Conservation (phyloP, 805 yeast genomes). For the Metschnikowia lochheadii region DNA sequence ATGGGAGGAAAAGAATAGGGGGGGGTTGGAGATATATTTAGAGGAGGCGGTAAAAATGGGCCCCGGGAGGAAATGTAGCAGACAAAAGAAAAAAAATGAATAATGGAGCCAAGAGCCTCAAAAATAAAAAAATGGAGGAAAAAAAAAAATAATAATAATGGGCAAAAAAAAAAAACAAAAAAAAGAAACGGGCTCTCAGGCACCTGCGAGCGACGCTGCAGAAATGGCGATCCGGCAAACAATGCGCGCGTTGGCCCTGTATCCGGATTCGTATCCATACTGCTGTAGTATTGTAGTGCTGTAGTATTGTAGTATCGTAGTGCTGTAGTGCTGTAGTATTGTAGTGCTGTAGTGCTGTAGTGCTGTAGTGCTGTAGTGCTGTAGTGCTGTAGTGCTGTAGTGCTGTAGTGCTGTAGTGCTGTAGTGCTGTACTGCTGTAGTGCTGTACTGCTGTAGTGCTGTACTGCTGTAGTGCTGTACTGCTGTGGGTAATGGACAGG, state of each 20-base stretch:
- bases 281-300: too few relatives aligned
- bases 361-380: too few relatives aligned
- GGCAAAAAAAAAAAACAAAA: background rate
- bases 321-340: too few relatives aligned
- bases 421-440: too few relatives aligned
- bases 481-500: too few relatives aligned
- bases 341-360: too few relatives aligned
- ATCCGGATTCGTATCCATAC: too few relatives aligned
- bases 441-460: too few relatives aligned
- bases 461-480: too few relatives aligned
- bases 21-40: background rate
- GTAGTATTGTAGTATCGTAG: too few relatives aligned
- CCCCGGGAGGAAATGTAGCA: background rate
- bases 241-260: background rate
- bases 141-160: background rate
- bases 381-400: too few relatives aligned
- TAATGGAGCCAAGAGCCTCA: background rate
- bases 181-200: background rate
- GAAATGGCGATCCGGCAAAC: background rate
- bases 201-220: conserved; percentile 1
- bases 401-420: too few relatives aligned
- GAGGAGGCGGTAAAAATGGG: background rate
- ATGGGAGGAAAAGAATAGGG: background rate
- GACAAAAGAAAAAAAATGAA: background rate
- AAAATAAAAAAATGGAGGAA: background rate